These are phyloP conservation scores for Gentiana macrophylla DNA, from an alignment of 257 asterid genomes.

Conservation along the genomic window DNA sequence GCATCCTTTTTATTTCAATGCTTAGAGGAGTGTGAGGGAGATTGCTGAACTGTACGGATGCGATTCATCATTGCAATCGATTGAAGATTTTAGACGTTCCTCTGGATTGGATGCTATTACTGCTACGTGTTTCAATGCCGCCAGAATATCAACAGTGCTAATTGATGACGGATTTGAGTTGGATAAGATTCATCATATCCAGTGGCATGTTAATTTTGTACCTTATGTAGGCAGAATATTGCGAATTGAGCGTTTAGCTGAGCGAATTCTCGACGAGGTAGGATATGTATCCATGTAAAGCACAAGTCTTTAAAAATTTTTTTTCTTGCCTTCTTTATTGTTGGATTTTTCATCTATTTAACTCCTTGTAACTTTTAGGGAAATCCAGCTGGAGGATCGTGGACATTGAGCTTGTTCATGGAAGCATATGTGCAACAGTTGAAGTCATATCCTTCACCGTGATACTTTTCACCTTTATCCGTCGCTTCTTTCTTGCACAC, in stretches of 20 bases:
- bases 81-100: slow-evolving; percentile 50
- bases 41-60: slow-evolving; percentile 65
- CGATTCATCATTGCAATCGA: slow-evolving; percentile 44
- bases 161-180: slow-evolving; percentile 80
- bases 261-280: slow-evolving; percentile 65
- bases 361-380: slow-evolving; percentile 24
- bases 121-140: slow-evolving; percentile 55
- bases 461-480: slow-evolving; percentile 4
- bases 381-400: slow-evolving; percentile 36
- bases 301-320: background rate
- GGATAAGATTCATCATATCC: slow-evolving; percentile 45
- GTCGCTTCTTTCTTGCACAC: slow-evolving; percentile 7
- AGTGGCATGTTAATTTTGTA: slow-evolving; percentile 64
- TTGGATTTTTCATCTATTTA: background rate
- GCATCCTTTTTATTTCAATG: background rate
- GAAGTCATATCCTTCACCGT: slow-evolving; percentile 76
- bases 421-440: slow-evolving; percentile 34
- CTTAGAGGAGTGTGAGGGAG: slow-evolving; percentile 82
- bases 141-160: slow-evolving; percentile 52
- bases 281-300: too few species aligned
- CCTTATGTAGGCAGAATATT: slow-evolving; percentile 69
- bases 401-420: slow-evolving; percentile 68
- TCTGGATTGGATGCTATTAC: slow-evolving; percentile 60
- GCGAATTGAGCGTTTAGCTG: slow-evolving; percentile 71
- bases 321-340: background rate